phyloP scores from a whole-genome alignment of 2,329 filamentous ascomycete species.

The Trichoderma gracile region DNA sequence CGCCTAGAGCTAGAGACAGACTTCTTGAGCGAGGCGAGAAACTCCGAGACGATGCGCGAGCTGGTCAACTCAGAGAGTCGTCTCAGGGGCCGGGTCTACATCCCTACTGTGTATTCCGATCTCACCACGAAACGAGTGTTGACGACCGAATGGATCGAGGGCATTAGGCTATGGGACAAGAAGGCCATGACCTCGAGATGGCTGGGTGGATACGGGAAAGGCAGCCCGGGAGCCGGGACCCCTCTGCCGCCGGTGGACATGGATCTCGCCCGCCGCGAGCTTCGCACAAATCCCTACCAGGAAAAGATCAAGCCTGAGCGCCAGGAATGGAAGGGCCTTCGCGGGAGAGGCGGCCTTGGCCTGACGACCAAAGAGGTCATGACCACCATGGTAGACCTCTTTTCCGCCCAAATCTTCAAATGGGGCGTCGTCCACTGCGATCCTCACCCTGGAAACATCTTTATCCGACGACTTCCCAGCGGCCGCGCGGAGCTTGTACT shows the following conservation, averaged over 20 bases:
- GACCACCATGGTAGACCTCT: slow-evolving; percentile 94
- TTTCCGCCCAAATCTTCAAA: slow-evolving; percentile 96
- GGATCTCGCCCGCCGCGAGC: slow-evolving; percentile 46
- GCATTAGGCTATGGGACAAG: slow-evolving; percentile 89
- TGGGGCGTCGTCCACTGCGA: slow-evolving; percentile 97
- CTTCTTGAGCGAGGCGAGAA: slow-evolving; percentile 87
- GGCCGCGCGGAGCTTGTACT: slow-evolving; percentile 89
- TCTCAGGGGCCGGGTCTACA: slow-evolving; percentile 78
- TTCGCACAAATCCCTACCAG: slow-evolving; percentile 53
- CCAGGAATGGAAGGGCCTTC: slow-evolving; percentile 71
- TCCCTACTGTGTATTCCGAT: slow-evolving; percentile 81
- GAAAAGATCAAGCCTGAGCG: slow-evolving; percentile 77
- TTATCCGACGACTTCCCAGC: slow-evolving; percentile 79
- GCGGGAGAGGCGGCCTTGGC: slow-evolving; percentile 77
- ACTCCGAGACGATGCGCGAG: slow-evolving; percentile 79
- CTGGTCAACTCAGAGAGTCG: slow-evolving; percentile 75
- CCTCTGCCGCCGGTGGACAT: slow-evolving; percentile 57
- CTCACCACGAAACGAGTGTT: slow-evolving; percentile 81
- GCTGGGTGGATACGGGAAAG: slow-evolving; percentile 73
- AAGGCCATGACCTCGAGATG: slow-evolving; percentile 74
- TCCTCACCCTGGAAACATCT: slow-evolving; percentile 96
- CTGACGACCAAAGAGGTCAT: slow-evolving; percentile 83
- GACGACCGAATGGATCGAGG: slow-evolving; percentile 97
- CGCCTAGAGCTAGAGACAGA: slow-evolving; percentile 92
- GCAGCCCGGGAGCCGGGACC: slow-evolving; percentile 74